Percentiles rank a stretch among this genome's conserved stretches.
phyloP scores from a whole-genome alignment of 108 stramenopile species.

The Cylindrotheca fusiformis region DNA sequence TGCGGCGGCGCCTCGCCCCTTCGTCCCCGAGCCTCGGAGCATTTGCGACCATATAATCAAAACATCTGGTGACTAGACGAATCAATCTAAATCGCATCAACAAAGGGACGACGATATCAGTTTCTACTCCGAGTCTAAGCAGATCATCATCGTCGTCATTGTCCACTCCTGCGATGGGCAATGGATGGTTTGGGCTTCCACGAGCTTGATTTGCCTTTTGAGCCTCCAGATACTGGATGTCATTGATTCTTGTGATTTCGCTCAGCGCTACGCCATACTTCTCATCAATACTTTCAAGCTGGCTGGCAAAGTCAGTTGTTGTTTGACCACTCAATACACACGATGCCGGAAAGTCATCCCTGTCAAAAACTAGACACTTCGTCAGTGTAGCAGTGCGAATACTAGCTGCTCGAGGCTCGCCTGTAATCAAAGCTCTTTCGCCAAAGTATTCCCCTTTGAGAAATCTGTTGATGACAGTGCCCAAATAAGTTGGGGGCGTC shows the following conservation, averaged over 20 bases:
- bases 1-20: constrained; percentile 52
- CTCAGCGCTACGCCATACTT: constrained; percentile 69
- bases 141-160: constrained; percentile 42
- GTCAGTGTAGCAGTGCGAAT: constrained; percentile 71
- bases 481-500: constrained; percentile 61
- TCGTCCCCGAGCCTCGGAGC: constrained; percentile 63
- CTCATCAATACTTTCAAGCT: constrained; percentile 41
- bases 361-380: constrained; percentile 65
- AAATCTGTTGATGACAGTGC: constrained; percentile 72
- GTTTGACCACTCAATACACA: constrained; percentile 69
- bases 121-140: constrained; percentile 7
- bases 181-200: constrained; percentile 50
- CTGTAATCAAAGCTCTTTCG: constrained; percentile 86
- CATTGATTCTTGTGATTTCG: constrained; percentile 46
- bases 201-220: constrained; percentile 50
- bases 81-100: constrained; percentile 69
- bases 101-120: constrained; percentile 33
- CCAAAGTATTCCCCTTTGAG: constrained; percentile 79
- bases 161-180: constrained; percentile 63
- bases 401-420: constrained; percentile 87
- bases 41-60: constrained; percentile 74
- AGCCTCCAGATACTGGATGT: constrained; percentile 43
- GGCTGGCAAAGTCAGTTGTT: constrained; percentile 30
- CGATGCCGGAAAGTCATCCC: constrained; percentile 66
- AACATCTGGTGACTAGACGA: constrained; percentile 67